Conservation (phyloP, 495 filamentous ascomycete genomes). For the Cercophora samala region DNA sequence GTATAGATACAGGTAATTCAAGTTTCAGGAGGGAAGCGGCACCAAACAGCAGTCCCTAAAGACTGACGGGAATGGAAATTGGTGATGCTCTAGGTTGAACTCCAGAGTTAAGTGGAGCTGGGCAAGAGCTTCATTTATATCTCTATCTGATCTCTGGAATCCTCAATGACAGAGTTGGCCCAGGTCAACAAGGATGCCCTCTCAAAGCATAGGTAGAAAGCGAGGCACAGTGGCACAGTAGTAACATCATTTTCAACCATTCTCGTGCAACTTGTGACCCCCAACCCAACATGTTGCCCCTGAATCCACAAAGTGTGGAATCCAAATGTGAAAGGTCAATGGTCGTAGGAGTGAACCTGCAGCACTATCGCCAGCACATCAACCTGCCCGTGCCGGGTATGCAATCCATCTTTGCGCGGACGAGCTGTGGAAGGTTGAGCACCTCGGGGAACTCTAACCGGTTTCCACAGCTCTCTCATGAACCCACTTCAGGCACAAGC, state of each 20-base stretch:
- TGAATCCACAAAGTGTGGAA: not conserved
- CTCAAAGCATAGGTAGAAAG: no score
- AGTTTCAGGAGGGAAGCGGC: conserved; percentile 8
- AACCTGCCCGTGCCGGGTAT: conserved; percentile 17
- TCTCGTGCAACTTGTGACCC: not conserved
- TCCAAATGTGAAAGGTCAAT: not conserved
- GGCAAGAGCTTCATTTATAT: no score
- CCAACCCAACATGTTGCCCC: not conserved
- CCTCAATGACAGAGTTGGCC: no score
- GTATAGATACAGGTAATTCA: conserved; percentile 9
- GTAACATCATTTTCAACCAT: no score
- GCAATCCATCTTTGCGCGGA: conserved; percentile 19
- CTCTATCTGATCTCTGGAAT: no score
- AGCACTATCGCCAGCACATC: conserved; percentile 18
- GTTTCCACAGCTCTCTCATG: not conserved
- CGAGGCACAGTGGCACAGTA: no score
- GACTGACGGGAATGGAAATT: no score
- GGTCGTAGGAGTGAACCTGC: not conserved
- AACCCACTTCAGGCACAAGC: not conserved
- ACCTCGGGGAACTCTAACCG: not conserved
- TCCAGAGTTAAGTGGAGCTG: no score
- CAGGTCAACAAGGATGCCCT: no score
- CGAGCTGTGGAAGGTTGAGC: not conserved
- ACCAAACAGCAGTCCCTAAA: no score
- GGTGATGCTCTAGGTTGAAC: no score